Evolutionary conservation across 2,329 filamentous ascomycete genomes (phyloP), one percentile per base, ranked within the genome.

Genomic region (Neofusicoccum kwambonambiense): DNA sequence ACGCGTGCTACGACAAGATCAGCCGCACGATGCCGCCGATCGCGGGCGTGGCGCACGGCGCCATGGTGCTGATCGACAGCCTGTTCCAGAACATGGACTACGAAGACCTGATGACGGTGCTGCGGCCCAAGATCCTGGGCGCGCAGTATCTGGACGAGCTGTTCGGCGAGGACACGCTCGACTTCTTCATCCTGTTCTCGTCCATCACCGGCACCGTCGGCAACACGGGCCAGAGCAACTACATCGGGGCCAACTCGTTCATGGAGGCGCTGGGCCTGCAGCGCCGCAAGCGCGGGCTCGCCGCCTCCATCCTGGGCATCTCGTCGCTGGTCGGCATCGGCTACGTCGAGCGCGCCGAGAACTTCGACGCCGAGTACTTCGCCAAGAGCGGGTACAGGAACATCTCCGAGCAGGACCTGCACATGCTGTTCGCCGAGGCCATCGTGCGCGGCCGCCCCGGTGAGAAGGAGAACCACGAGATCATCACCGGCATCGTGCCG

Each of bases 351-450:
- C 51, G 51, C 6, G 42, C 7, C 8, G 4, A 5, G 31, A 37
- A 2, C 34, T 12, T 3, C 17, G 4, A 3, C 37, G 31, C 19
- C 34, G 42, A 3, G 22, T 12, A 4, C 8, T 11, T 7, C 56
- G 45, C 15, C 56, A 34, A 61, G 22, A 15, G 15, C 17, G 11
- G 12, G 12, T 31, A 42, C 12, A 27, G 4, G 5, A 8, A 4
- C 11, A 63, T 85, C 9, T 83, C 82, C 3, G 83, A 86, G 70
- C 75, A 77, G 4, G 82, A 84, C 61, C 70, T 85, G n/a, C 82
- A 84, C 67, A 79, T 83, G 67, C 79, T 83, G 74, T 82, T 86
- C 66, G 75, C 83, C 8, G 82, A 86, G 69, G 82, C 82, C 4
- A 79, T 86, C 34, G 70, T 76, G 82, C 82, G 5, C 17, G 27